phyloP scores from a whole-genome alignment of 805 yeast genomes.

The Metschnikowia anglica region DNA sequence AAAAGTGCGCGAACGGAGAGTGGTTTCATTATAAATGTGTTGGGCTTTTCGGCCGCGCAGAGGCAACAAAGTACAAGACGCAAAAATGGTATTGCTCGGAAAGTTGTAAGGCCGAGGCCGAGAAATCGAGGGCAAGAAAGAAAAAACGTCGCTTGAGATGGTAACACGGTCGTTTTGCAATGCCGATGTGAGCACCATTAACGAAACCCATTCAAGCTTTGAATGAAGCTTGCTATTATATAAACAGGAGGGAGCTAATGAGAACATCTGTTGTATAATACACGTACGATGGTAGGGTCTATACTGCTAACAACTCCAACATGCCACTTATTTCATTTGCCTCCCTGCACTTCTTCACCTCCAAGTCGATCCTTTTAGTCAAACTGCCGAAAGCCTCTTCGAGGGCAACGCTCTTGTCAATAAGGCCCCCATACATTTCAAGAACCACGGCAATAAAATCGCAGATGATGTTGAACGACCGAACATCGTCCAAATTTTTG shows the following conservation, averaged over 20 bases:
- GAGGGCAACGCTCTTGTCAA: slow-evolving; percentile 73
- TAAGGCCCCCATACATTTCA: slow-evolving; percentile 72
- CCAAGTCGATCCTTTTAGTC: slow-evolving; percentile 59
- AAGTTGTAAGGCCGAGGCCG: slow-evolving; percentile 25
- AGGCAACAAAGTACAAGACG: slow-evolving; percentile 35
- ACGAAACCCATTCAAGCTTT: too few species aligned
- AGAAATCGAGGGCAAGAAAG: slow-evolving; percentile 4
- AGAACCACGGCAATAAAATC: slow-evolving; percentile 67
- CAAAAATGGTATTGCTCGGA: slow-evolving; percentile 43
- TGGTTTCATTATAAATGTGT: slow-evolving; percentile 50
- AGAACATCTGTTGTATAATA: background rate
- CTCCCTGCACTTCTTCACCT: slow-evolving; percentile 77
- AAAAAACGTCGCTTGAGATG: slow-evolving; percentile 8
- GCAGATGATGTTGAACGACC: slow-evolving; percentile 60
- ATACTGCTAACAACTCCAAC: slow-evolving; percentile 72
- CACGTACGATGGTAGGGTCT: background rate
- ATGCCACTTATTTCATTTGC: slow-evolving; percentile 91
- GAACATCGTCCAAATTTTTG: slow-evolving; percentile 74
- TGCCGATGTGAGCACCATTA: too few species aligned
- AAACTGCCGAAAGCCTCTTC: slow-evolving; percentile 68
- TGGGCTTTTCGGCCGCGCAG: slow-evolving; percentile 38
- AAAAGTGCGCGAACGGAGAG: slow-evolving; percentile 43
- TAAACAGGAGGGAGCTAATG: background rate
- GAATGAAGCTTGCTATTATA: too few species aligned
- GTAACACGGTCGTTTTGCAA: too few species aligned